Base-by-base conservation (phyloP, 352 stramenopile species). In the Phytopythium delawarense region DNA sequence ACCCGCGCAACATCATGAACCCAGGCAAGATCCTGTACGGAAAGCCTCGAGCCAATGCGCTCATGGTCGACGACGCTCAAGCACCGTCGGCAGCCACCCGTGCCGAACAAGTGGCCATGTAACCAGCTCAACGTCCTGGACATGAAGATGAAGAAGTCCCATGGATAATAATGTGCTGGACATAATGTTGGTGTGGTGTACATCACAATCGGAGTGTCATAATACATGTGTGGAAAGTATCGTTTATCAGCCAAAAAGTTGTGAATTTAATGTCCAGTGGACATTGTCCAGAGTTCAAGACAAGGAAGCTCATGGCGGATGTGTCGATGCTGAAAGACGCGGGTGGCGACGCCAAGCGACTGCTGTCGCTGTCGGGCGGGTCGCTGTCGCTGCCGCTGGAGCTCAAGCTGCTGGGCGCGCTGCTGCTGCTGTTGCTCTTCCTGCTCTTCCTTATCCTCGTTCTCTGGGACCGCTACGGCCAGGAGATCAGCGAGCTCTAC, bases 1-100 rank as follows among this genome's bases (percentile, higher is more conserved):
- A 99, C 78, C 96, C 96, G 20, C 75, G 91, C 46, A 91, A 97
- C 67, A 98, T 99, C 46, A 90, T 99, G 80, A 99, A 99, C 80
- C 97, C 97, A 0, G 96, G 96, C 59, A 99, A 99, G 76, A 90
- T 99, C 55, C 87, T 99, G 53, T 91, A 92, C 52, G 74, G 76
- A 0, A 49, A 25, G 42, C 42, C 42, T 1, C 20, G 20, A 25
- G 20, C 20, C 7, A 0, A 9, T 21, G 20, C 7, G 8, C 0
- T 18, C 8, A 25, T 18, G 18, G 16, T 16, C 15, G 5, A 11
- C 20, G 42, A 48, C 16, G 7, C 16, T 0, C 15, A 48, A 11
- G 42, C 15, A 1, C 2, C 20, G 42, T 23, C 42, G 2, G 7
- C 20, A 5, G 18, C 40, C 15, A 46, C 16, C 5, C 40, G 20